Base-by-base conservation (phyloP, 31 red algal species). In the Endocladia muricata region DNA sequence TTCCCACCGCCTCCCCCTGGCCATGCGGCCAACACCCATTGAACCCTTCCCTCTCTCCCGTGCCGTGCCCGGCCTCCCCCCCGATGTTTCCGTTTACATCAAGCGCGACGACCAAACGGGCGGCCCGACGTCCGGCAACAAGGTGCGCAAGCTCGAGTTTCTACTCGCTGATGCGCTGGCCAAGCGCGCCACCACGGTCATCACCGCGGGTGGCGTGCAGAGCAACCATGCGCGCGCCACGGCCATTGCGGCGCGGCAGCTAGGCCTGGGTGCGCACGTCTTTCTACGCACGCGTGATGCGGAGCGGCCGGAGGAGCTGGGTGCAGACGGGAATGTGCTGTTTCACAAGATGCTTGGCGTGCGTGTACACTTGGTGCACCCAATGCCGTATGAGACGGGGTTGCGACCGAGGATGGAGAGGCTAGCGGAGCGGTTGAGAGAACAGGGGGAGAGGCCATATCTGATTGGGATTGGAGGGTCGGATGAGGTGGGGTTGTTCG, bases 81-180 rank as follows among this genome's bases (percentile, higher is more conserved):
- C 43, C 4, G 60, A 58, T n/a, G 33, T 77, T 25, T 13, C 55
- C 3, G 49, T 93, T 47, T 66, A 77, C 38, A 76, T 94, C 60
- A 94, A 94, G 69, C 79, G 91, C 1, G 91, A 94, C 29, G 91
- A 94, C 33, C 47, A 79, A 52, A 86, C 91, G 13, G 91, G 81
- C 4, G 38, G 37, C 28, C 25, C 48, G 19, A 67, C 85, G 7
- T 71, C 65, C 32, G 91, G 91, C 11, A 86, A 86, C 77, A 94
- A 94, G 72, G 78, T 81, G 40, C 83, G 91, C 41, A 94, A 94
- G 83, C 91, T 94, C 19, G 83, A 86, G 37, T 94, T 88, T 37
- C 59, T 79, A 11, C 44, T 94, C 3, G 91, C 91, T 13, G 77
- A 78, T 29, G 91, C 91, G 22, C 29, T 76, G 3, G 43, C 61